Evolutionary conservation across 352 stramenopile genomes (phyloP), one percentile per base, ranked within the genome.

Genomic region (Pythium rhizo-oryzae): DNA sequence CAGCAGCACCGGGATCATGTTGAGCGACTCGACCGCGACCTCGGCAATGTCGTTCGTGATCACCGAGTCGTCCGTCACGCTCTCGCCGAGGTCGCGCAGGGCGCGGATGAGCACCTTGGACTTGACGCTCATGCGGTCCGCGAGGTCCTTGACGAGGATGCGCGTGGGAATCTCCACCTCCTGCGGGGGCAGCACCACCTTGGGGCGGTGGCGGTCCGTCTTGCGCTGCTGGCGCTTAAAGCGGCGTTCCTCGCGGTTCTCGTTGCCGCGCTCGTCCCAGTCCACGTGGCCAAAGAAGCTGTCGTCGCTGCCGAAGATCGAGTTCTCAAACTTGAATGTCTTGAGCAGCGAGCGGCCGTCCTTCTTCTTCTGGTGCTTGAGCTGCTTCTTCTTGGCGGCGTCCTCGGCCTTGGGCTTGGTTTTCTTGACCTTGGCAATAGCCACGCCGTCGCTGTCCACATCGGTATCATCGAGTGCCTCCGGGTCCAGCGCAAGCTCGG

Each of bases 251-350:
- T 92, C 82, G 23, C 84, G 83, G 50, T 80, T 74, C 44, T 91
- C 84, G 6, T 63, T 67, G 47, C 85, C 74, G 21, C 61, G 70
- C 39, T 81, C 80, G 16, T 89, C 78, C 87, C 87, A 96, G 50
- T 93, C 78, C 8, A 96, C 77, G 55, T 96, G 80, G 8, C 79
- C 79, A 67, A 96, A 96, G 35, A 94, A 65, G 52, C 89, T 80
- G 39, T 77, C 70, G 21, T 84, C 76, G 15, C 71, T 74, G 67
- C 89, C 85, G 43, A 96, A 96, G 19, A 96, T 82, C 64, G 83
- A 93, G 76, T 94, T 92, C 67, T 96, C 88, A 53, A 94, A 94
- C 71, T 91, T 85, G 72, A 96, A 93, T 46, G 89, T 90, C 74
- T 93, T 78, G 28, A 94, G 70, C 62, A 92, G 47, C 46, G 80